phyloP scores from a whole-genome alignment of 2,329 filamentous ascomycete species.

The Diaporthe helianthi region DNA sequence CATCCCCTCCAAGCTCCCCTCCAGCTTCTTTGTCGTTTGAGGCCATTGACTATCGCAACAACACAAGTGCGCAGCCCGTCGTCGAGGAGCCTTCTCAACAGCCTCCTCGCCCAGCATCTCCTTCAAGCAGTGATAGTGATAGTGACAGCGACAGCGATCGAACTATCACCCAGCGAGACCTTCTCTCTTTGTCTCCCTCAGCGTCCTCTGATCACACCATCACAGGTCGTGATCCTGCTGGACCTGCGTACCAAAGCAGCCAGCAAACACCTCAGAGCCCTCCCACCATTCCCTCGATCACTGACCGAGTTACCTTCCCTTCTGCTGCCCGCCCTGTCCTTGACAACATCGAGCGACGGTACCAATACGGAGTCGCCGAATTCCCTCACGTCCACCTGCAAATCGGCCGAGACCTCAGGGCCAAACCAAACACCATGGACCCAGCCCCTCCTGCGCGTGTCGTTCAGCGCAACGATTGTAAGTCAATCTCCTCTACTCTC shows the following conservation, averaged over 20 bases:
- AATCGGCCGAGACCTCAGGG: not conserved
- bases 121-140: not conserved
- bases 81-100: too few species aligned
- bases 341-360: not conserved
- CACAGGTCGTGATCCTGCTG: not conserved
- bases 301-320: not conserved
- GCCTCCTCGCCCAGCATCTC: not conserved
- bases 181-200: not conserved
- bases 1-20: not conserved
- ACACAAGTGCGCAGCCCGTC: not conserved
- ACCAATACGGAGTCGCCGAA: not conserved
- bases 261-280: not conserved
- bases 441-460: slow-evolving; percentile 9
- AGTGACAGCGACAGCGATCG: too few species aligned
- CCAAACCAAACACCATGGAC: not conserved
- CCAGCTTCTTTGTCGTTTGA: not conserved
- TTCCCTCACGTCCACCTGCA: not conserved
- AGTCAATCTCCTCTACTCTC: not conserved
- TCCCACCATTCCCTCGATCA: not conserved
- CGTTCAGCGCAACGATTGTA: slow-evolving; percentile 16
- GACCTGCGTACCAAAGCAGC: not conserved
- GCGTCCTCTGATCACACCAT: not conserved
- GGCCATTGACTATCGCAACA: not conserved
- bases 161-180: not conserved
- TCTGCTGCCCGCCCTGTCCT: not conserved